These are phyloP conservation scores for Melastoma candidum DNA, from an alignment of 441 rosid species.

Conservation along the genomic window DNA sequence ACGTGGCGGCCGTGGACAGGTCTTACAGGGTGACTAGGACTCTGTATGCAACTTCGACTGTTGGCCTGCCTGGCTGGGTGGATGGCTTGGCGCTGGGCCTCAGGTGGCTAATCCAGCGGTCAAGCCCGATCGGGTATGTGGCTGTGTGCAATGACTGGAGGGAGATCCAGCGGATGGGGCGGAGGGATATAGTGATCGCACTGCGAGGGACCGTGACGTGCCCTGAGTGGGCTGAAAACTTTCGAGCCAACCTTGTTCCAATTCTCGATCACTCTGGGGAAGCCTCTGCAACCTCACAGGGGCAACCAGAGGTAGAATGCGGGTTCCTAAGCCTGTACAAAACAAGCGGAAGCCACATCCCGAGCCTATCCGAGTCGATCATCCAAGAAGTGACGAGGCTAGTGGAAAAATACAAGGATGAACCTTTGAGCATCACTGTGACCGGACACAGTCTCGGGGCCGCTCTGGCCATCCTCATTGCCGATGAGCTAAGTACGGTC, in stretches of 20 bases:
- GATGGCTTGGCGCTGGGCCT: conserved; percentile 61
- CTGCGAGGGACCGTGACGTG: conserved; percentile 20
- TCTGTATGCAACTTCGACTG: conserved; percentile 59
- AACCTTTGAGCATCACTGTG: conserved; percentile 22
- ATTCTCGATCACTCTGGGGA: conserved; percentile 7
- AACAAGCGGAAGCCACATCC: conserved; percentile 6
- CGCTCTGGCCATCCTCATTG: conserved; percentile 18
- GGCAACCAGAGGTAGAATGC: conserved; percentile 18
- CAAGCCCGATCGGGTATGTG: conserved; percentile 26
- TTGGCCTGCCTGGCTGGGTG: conserved; percentile 54
- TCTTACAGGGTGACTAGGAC: conserved; percentile 49
- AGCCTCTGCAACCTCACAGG: conserved; percentile 6
- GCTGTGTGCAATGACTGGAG: conserved; percentile 17
- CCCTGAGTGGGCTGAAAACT: conserved; percentile 22
- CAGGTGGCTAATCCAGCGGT: conserved; percentile 62
- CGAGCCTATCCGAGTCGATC: conserved; percentile 22
- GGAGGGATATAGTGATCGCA: conserved; percentile 21
- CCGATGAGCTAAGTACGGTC: conserved; percentile 23
- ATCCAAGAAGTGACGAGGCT: conserved; percentile 13
- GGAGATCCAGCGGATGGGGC: conserved; percentile 13
- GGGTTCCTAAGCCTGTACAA: conserved; percentile 21
- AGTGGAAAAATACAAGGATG: conserved; percentile 7
- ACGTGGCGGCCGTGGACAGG: conserved; percentile 40
- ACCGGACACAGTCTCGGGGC: conserved; percentile 25
- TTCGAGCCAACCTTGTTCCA: conserved; percentile 17